Base-by-base conservation (phyloP, 1,284 basidiomycete species). In the Cryptococcus sp. region DNA sequence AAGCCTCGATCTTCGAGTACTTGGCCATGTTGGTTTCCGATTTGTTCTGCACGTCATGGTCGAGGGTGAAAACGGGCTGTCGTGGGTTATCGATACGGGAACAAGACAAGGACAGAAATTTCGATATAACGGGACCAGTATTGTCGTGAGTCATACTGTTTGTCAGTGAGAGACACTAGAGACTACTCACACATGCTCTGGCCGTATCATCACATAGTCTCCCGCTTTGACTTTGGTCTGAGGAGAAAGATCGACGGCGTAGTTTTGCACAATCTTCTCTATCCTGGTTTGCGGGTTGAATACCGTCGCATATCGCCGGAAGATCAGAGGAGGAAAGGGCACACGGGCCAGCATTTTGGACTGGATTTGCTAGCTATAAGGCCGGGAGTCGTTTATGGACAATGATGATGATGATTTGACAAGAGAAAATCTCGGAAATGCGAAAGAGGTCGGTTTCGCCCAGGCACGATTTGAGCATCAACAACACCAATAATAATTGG, bases 161-260 rank as follows among this genome's bases (percentile, higher is more conserved):
- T n/a, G n/a, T n/a, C n/a, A n/a, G 14, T 33, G 2, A 16, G 22
- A 12, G 11, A 18, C 33, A 45, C 16, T 22, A 18, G 21, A 46
- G 19, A 14, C 9, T 2, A 66, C 74, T 59, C 50, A 75, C 78
- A 97, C 92, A 79, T 95, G 89, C 69, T 95, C 84, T 18, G 95
- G 95, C 24, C 83, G 82, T 73, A 99, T 95, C 87, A 97, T 97
- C 43, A 98, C 92, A 82, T 97, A 98, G 82, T 98, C 95, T 28
- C 95, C 95, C 24, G 93, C 87, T 63, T 82, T 83, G 57, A 97
- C 88, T 23, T 79, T 78, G 64, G 86, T 86, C 38, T 82, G 83
- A 45, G 78, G 72, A 1, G 87, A 81, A 1, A 92, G 77, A 48
- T 86, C 91, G 32, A 98, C 89, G 1, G 94, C 86, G 77, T 97